These are phyloP conservation scores for Tripidium arundinaceum DNA, from an alignment of 202 grass and related monocot genomes.

Conservation along the genomic window DNA sequence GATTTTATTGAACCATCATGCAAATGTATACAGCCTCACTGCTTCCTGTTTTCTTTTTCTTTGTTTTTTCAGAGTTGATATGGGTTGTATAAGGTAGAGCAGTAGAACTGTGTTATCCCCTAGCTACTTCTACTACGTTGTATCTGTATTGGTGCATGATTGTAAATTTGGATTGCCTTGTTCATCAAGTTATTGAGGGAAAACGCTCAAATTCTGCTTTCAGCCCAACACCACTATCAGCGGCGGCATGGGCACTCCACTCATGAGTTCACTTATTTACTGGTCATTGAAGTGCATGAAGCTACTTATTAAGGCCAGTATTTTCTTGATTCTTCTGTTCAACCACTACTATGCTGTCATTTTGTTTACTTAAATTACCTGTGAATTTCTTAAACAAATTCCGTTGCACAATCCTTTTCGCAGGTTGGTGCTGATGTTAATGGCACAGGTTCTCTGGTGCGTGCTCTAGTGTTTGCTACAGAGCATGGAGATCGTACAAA, in stretches of 20 bases:
- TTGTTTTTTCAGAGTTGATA: neutral
- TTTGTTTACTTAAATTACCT: neutral
- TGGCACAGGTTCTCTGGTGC: neutral
- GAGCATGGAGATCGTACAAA: slow-evolving; percentile 21
- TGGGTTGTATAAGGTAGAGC: neutral
- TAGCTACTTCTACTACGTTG: no score
- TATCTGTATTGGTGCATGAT: neutral
- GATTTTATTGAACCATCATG: slow-evolving; percentile 32
- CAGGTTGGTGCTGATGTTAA: slow-evolving; percentile 51
- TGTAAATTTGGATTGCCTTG: neutral
- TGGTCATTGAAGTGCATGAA: slow-evolving; percentile 30
- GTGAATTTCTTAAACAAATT: neutral
- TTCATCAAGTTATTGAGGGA: neutral
- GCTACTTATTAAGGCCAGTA: slow-evolving; percentile 40
- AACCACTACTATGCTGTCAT: neutral
- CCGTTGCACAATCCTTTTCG: slow-evolving; percentile 17
- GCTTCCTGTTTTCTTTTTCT: neutral
- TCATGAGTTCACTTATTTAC: neutral
- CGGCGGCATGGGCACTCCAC: neutral
- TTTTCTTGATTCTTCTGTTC: neutral
- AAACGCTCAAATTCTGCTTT: neutral
- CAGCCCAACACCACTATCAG: slow-evolving; percentile 4
- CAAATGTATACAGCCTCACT: slow-evolving; percentile 22
- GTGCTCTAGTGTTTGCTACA: slow-evolving; percentile 28
- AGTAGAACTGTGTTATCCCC: neutral